phyloP scores from a whole-genome alignment of 2,329 filamentous ascomycete genomes.

The Zasmidium angulare region DNA sequence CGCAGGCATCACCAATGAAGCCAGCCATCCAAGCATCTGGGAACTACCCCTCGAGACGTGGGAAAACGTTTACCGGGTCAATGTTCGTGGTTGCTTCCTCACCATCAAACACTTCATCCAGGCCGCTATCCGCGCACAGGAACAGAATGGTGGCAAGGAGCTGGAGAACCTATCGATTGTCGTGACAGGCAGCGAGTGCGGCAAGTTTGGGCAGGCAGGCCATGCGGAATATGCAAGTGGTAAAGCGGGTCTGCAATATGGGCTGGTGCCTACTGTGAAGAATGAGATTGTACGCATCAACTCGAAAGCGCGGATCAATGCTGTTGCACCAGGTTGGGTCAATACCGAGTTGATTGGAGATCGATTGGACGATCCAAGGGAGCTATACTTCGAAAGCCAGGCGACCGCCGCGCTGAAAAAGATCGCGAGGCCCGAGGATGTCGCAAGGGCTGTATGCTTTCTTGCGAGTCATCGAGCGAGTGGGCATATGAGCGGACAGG shows the following conservation, averaged over 20 bases:
- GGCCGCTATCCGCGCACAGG: constrained; percentile 42
- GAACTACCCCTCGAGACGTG: constrained; percentile 52
- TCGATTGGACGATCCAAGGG: constrained; percentile 50
- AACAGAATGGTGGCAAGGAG: constrained; percentile 34
- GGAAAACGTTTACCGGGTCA: constrained; percentile 53
- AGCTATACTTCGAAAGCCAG: constrained; percentile 52
- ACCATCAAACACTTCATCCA: constrained; percentile 58
- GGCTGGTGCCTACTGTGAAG: constrained; percentile 53
- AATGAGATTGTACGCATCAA: constrained; percentile 57
- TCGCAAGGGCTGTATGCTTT: constrained; percentile 51
- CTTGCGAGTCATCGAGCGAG: constrained; percentile 52
- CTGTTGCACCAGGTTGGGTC: constrained; percentile 52
- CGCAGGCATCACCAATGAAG: constrained; percentile 53
- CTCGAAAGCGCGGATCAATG: constrained; percentile 52
- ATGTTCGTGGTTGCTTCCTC: constrained; percentile 55
- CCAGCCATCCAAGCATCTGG: constrained; percentile 52
- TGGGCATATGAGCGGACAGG: constrained; percentile 57
- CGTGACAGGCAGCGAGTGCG: constrained; percentile 54
- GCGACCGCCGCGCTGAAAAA: constrained; percentile 51
- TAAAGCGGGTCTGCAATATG: constrained; percentile 54
- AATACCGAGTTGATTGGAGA: constrained; percentile 51
- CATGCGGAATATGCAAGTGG: constrained; percentile 54
- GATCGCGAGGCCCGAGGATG: constrained; percentile 50
- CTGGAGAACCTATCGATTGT: constrained; percentile 54
- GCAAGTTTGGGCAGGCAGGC: constrained; percentile 52